Evolutionary conservation across 495 filamentous ascomycete species (phyloP).

Genomic region (Parathielavia appendiculata): DNA sequence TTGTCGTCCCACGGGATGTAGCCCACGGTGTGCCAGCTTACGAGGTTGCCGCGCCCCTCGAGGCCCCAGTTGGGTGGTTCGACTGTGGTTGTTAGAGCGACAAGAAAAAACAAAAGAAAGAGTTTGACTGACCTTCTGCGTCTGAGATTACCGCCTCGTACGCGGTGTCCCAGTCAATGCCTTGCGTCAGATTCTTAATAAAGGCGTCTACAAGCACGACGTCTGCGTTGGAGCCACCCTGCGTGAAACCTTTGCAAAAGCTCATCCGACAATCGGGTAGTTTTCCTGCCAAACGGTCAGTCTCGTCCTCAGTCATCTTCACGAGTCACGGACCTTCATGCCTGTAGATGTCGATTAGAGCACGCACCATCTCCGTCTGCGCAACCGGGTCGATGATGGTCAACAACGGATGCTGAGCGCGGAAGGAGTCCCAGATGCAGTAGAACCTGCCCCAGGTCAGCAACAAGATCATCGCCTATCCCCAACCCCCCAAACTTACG

Average conservation of each 20-base stretch:
- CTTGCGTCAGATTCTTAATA: slow-evolving; percentile 56
- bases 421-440: slow-evolving; percentile 71
- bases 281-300: slow-evolving; percentile 33
- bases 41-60: slow-evolving; percentile 59
- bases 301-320: background rate
- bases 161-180: slow-evolving; percentile 61
- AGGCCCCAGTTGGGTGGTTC: slow-evolving; percentile 60
- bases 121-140: slow-evolving; percentile 49
- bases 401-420: slow-evolving; percentile 62
- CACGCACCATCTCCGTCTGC: slow-evolving; percentile 63
- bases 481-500: slow-evolving; percentile 42
- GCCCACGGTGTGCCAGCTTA: slow-evolving; percentile 55
- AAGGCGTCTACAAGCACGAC: slow-evolving; percentile 63
- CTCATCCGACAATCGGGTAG: slow-evolving; percentile 56
- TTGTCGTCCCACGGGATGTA: slow-evolving; percentile 59
- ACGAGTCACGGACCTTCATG: slow-evolving; percentile 50
- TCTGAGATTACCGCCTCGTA: slow-evolving; percentile 67
- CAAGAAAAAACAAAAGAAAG: slow-evolving; percentile 27
- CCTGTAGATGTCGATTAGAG: slow-evolving; percentile 63
- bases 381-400: slow-evolving; percentile 61
- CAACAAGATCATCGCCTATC: slow-evolving; percentile 17
- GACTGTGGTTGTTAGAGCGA: slow-evolving; percentile 25
- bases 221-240: slow-evolving; percentile 72
- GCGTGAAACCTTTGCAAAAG: slow-evolving; percentile 63
- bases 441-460: slow-evolving; percentile 47